Conservation (phyloP, 2,329 filamentous ascomycete species). For the Byssothecium circinans region DNA sequence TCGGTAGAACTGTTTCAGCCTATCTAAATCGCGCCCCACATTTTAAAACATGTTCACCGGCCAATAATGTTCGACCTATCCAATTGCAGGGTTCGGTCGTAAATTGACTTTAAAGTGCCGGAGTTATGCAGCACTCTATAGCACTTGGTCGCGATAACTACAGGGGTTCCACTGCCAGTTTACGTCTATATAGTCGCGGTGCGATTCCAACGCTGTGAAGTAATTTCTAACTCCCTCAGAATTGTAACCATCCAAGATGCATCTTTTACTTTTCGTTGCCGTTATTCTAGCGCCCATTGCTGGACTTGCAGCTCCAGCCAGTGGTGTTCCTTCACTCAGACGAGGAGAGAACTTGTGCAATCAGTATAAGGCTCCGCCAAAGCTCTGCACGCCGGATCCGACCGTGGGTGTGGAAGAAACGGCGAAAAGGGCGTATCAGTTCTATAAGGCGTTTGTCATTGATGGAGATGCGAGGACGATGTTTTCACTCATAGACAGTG, state of each 20-base stretch:
- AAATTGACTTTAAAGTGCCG: no score
- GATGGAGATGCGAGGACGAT: conserved; percentile 21
- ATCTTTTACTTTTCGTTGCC: conserved; percentile 7
- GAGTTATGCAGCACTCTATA: no score
- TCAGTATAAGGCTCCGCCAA: conserved; percentile 17
- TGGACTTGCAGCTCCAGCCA: conserved; percentile 15
- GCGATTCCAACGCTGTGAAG: no score
- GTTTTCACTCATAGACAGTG: conserved; percentile 22
- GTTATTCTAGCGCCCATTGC: conserved; percentile 14
- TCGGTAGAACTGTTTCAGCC: no score
- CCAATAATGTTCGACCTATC: no score
- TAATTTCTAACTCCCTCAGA: no score
- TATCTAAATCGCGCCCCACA: no score
- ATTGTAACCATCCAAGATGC: conserved; percentile 8
- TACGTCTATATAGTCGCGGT: no score
- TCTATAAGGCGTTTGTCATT: conserved; percentile 21
- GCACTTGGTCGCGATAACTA: no score
- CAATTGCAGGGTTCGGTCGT: no score
- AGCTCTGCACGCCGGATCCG: conserved; percentile 15
- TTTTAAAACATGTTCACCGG: no score
- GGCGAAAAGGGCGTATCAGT: conserved; percentile 18
- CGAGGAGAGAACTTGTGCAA: conserved; percentile 21
- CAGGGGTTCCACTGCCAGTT: no score
- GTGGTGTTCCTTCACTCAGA: neutral
- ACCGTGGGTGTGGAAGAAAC: conserved; percentile 19